Percentiles rank a stretch among this genome's conserved stretches.
Evolutionary conservation across 2,329 filamentous ascomycete species (phyloP).

Genomic region (Monilinia vaccinii-corymbosi): DNA sequence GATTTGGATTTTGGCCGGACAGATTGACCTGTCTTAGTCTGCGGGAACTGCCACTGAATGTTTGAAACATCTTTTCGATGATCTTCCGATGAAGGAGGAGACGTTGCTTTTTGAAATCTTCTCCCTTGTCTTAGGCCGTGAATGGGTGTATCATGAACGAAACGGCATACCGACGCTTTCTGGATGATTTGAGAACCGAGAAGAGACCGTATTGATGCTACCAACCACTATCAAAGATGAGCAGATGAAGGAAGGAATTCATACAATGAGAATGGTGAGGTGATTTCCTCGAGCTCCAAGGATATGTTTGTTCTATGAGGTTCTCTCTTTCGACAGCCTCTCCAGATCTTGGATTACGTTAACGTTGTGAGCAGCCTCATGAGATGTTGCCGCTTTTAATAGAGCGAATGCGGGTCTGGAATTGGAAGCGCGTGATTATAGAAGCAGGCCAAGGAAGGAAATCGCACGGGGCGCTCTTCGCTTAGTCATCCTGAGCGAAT

Average conservation of each 20-base stretch:
- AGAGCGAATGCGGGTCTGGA: neutral
- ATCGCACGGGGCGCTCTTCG: too few relatives aligned
- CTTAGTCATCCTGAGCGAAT: too few relatives aligned
- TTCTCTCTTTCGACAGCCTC: neutral
- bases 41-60: slow-evolving; percentile 81
- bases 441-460: neutral
- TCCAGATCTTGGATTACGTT: neutral
- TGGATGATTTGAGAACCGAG: neutral
- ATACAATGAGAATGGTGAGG: too few relatives aligned
- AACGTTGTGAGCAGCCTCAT: slow-evolving; percentile 4
- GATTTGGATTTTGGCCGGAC: slow-evolving; percentile 73
- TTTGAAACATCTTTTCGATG: slow-evolving; percentile 64
- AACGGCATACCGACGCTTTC: slow-evolving; percentile 19
- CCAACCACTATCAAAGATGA: neutral
- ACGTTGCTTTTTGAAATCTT: neutral
- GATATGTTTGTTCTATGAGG: neutral
- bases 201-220: too few relatives aligned
- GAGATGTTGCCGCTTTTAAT: neutral
- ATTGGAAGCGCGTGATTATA: too few relatives aligned
- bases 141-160: slow-evolving; percentile 13
- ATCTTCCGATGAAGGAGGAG: neutral
- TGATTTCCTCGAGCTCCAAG: too few relatives aligned
- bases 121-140: slow-evolving; percentile 7
- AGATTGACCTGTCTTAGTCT: slow-evolving; percentile 89
- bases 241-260: neutral